Percentiles rank a stretch among this genome's conserved stretches.
Evolutionary conservation across 306 rosid genomes (phyloP).

Genomic region (Malus orientalis): DNA sequence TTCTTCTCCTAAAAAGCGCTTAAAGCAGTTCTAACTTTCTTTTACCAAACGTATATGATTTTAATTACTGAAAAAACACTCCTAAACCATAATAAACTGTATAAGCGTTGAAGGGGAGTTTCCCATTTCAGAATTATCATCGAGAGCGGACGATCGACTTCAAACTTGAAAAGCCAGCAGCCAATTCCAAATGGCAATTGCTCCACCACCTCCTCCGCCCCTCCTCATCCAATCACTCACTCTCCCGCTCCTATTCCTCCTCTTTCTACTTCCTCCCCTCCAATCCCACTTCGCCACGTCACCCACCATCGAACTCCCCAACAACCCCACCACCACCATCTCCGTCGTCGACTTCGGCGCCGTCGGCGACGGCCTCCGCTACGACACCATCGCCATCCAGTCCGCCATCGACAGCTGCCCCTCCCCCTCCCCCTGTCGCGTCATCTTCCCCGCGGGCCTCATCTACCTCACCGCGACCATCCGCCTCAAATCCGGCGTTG

Average conservation of each 20-base stretch:
- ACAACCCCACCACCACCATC: slow-evolving; percentile 14
- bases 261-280: slow-evolving; percentile 9
- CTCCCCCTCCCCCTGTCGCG: slow-evolving; percentile 36
- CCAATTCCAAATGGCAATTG: not conserved
- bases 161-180: not conserved
- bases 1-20: too few species aligned
- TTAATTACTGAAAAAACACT: too few species aligned
- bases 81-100: too few species aligned
- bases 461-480: slow-evolving; percentile 72
- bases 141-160: not conserved
- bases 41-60: too few species aligned
- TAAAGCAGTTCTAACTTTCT: too few species aligned
- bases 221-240: not conserved
- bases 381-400: slow-evolving; percentile 78
- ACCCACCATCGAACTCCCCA: not conserved
- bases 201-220: not conserved
- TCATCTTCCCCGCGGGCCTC: slow-evolving; percentile 68
- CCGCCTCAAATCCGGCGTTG: slow-evolving; percentile 66
- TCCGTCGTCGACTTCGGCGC: slow-evolving; percentile 77
- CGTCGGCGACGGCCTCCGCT: slow-evolving; percentile 55
- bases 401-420: slow-evolving; percentile 69
- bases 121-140: not conserved
- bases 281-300: slow-evolving; percentile 36
- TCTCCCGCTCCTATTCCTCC: not conserved
- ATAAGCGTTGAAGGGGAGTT: not conserved